Base-by-base conservation (phyloP, 2,329 filamentous ascomycete genomes). In the Trichoderma guizhouense region DNA sequence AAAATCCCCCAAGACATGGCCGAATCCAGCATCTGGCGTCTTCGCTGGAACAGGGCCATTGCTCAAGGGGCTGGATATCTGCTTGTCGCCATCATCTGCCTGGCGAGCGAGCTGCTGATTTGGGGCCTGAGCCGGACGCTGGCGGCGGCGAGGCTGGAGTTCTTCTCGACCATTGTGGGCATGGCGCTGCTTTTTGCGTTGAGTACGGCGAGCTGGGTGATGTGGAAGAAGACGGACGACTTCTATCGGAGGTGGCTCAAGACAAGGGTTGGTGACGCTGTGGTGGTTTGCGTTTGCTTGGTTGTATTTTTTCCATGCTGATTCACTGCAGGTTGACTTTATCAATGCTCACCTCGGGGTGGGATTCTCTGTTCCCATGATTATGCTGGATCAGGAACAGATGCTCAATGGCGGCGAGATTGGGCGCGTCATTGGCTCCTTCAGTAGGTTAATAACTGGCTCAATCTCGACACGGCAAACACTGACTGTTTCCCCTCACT, bases 291-390 rank as follows among this genome's bases (percentile, higher is more conserved):
- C 9, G n/a, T 24, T n/a, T 9, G 28, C 53, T 12, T 7, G 18
- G 21, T n/a, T 34, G 57, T 8, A 18, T 43, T 43, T 43, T 60
- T n/a, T 12, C 9, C 30, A 30, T 51, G 21, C 28, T 32, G 6
- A 24, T 51, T 62, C 61, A 58, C 26, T 47, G 1, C 64, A 87
- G 85, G 80, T 86, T 26, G 82, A 87, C 62, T 81, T 87, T 11
- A 81, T 87, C 68, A 88, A 88, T 73, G 77, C 81, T 3, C 84
- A 88, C 75, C 82, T 88, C 74, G 85, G 86, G 0, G 76, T 87
- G 7, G 86, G 84, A 3, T 88, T 88, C 74, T 83, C 84, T 0
- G 81, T 87, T 3, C 86, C 86, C 0, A 81, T 88, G 3, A 78
- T 86, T 2, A 84, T 84, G 79, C 81, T 87, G 15, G 81, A 82